phyloP scores from a whole-genome alignment of 1,284 basidiomycete species.

The Stygiomarasmius scandens region DNA sequence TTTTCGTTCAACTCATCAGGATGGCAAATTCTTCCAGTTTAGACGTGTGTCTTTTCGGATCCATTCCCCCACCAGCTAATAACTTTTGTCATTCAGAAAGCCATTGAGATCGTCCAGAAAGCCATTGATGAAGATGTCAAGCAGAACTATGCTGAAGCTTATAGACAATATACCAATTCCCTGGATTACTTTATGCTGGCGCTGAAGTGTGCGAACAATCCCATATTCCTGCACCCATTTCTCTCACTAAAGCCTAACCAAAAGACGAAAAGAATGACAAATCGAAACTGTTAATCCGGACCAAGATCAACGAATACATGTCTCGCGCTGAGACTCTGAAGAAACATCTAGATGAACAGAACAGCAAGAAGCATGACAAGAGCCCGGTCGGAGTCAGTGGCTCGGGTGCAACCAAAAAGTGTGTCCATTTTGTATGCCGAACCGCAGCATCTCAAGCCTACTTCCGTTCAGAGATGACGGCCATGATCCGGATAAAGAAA shows the following conservation, averaged over 20 bases:
- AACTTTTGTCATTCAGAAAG: constrained; percentile 60
- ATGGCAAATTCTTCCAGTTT: constrained; percentile 22
- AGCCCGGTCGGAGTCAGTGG: constrained; percentile 83
- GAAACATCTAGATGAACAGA: constrained; percentile 57
- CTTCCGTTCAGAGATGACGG: constrained; percentile 59
- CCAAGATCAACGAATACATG: constrained; percentile 93
- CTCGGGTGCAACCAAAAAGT: constrained; percentile 69
- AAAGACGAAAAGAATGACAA: constrained; percentile 96
- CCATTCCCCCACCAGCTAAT: constrained; percentile 8
- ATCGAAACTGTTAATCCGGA: constrained; percentile 85
- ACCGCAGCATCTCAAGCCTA: background rate
- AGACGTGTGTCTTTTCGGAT: constrained; percentile 15
- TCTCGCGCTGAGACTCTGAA: constrained; percentile 93
- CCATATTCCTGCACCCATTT: background rate
- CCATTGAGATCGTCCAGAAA: constrained; percentile 92
- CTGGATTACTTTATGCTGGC: constrained; percentile 99
- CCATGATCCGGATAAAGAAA: constrained; percentile 91
- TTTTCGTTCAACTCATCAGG: background rate
- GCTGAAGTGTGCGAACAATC: constrained; percentile 50
- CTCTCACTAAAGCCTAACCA: constrained; percentile 3
- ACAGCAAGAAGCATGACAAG: constrained; percentile 68
- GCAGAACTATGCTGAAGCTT: constrained; percentile 93
- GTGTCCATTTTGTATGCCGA: constrained; percentile 30
- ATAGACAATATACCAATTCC: constrained; percentile 93
- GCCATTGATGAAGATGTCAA: constrained; percentile 96